Base-by-base conservation (phyloP, 1,284 basidiomycete genomes). In the Pascua sp. region DNA sequence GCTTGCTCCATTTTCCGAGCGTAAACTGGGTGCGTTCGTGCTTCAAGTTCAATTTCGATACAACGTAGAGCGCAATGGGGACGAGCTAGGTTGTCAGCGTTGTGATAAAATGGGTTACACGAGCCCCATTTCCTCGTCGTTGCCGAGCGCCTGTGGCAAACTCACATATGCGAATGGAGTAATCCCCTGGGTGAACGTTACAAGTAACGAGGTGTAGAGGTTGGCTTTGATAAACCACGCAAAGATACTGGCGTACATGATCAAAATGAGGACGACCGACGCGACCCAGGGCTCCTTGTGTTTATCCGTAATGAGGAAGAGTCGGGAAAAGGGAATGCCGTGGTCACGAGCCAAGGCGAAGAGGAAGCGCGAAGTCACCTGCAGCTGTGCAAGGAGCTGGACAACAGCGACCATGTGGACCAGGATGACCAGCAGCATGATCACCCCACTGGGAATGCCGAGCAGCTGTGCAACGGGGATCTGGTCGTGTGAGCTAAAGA, bases 301-400 rank as follows among this genome's bases (percentile, higher is more conserved):
- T 11, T 56, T 48, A 57, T 75, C 72, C 7, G 74, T 73, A 17
- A 60, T 53, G 32, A 64, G 62, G 50, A 76, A 67, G 41, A 60
- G 51, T 16, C 69, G 62, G 0, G 73, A 70, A 53, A 75, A 77
- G 0, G 76, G 76, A 52, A 76, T 63, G 17, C 73, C 74, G 39
- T 75, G 72, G 54, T 77, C 76, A 44, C 76, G 65, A 11, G 73
- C 74, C 9, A 74, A 59, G 18, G 76, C 69, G 54, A 75, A 77
- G 36, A 76, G 63, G 67, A 76, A 77, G 49, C 76, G 67, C 8
- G 73, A 72, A 10, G 74, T 72, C 4, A 74, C 70, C 64, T 75
- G 72, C 9, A 76, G 59, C 53, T 73, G 71, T 1, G 74, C 74
- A 40, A 71, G 61, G 24, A 72, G 59, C 60, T 77, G 76, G 2